Evolutionary conservation across 169 alveolate species (phyloP).

Genomic region (Cryptosporidium sp.): DNA sequence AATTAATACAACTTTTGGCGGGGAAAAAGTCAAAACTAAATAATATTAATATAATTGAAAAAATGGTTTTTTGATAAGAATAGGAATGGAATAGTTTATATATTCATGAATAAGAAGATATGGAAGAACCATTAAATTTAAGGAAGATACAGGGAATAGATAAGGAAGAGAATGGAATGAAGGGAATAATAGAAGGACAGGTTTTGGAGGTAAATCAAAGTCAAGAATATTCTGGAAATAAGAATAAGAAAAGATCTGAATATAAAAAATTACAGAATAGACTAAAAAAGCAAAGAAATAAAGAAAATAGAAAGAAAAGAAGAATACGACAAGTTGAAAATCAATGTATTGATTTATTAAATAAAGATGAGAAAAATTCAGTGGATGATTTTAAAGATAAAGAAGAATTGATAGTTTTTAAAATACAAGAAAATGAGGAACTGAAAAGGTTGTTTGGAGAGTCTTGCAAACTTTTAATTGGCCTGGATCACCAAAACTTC

Average conservation of each 20-base stretch:
- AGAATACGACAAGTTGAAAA: not conserved
- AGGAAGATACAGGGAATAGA: conserved; percentile 6
- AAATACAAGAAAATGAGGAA: conserved; percentile 12
- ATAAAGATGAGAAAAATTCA: not conserved
- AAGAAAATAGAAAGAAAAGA: not conserved
- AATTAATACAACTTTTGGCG: too few relatives aligned
- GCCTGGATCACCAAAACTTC: not conserved
- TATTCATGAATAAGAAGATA: not conserved
- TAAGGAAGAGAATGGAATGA: not conserved
- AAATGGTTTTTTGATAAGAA: too few relatives aligned
- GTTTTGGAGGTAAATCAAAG: not conserved
- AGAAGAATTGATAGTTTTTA: not conserved
- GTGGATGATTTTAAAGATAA: not conserved
- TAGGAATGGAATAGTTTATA: too few relatives aligned
- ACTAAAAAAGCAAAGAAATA: not conserved
- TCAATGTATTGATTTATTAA: not conserved
- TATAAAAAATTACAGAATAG: not conserved
- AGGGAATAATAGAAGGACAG: not conserved
- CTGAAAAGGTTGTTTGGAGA: conserved; percentile 27
- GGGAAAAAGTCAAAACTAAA: too few relatives aligned
- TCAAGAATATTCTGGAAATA: not conserved
- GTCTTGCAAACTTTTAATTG: conserved; percentile 33
- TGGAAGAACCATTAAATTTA: not conserved
- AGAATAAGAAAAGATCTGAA: not conserved
- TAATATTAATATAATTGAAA: too few relatives aligned